These are phyloP conservation scores for Thelonectria blattea DNA, from an alignment of 2,329 filamentous ascomycete genomes.

Conservation along the genomic window DNA sequence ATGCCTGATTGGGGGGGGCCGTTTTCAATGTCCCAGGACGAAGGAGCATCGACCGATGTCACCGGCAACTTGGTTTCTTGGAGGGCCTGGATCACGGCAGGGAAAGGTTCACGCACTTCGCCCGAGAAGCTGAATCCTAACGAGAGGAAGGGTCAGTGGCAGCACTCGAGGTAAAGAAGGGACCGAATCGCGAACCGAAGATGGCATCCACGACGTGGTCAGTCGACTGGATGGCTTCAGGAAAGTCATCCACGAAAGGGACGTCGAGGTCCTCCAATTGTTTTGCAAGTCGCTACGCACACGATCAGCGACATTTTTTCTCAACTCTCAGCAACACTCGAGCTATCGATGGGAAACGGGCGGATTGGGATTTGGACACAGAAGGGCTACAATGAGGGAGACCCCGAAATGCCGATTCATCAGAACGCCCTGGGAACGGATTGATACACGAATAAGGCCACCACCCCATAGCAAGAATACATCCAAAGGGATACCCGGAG, in stretches of 20 bases:
- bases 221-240: slow-evolving; percentile 65
- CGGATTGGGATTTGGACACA: not conserved
- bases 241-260: slow-evolving; percentile 84
- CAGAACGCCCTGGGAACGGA: slow-evolving; percentile 24
- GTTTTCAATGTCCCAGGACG: slow-evolving; percentile 89
- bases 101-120: slow-evolving; percentile 91
- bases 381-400: slow-evolving; percentile 10
- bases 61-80: slow-evolving; percentile 77
- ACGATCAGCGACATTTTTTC: slow-evolving; percentile 40
- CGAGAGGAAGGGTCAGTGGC: slow-evolving; percentile 22
- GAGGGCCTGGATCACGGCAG: slow-evolving; percentile 77
- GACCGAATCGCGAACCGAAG: slow-evolving; percentile 67
- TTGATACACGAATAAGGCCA: slow-evolving; percentile 27
- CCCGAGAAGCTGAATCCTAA: slow-evolving; percentile 90
- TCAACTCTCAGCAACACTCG: slow-evolving; percentile 4
- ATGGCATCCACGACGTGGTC: slow-evolving; percentile 92
- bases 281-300: slow-evolving; percentile 73
- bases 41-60: slow-evolving; percentile 89
- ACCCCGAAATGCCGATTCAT: slow-evolving; percentile 16
- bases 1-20: slow-evolving; percentile 81
- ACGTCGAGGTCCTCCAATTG: slow-evolving; percentile 85
- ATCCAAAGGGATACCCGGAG: slow-evolving; percentile 24
- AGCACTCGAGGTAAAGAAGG: slow-evolving; percentile 1
- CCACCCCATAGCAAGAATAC: slow-evolving; percentile 28
- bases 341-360: slow-evolving; percentile 13